Conservation (phyloP, 805 yeast genomes). For the Pichia thaimueangensis region DNA sequence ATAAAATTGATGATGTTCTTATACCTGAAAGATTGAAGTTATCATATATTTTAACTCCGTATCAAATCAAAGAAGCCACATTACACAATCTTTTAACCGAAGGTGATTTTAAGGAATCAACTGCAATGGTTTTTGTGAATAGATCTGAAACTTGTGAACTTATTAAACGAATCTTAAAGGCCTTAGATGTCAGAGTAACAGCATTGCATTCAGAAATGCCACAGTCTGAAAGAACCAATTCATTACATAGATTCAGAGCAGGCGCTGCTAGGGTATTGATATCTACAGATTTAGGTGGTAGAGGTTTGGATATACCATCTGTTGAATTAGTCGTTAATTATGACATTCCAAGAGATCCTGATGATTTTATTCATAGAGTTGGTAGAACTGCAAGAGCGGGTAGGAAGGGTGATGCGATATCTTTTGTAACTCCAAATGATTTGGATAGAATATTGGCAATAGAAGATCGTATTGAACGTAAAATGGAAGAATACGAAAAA, state of each 20-base stretch:
- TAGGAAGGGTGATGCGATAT: slow-evolving; percentile 72
- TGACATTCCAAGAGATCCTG: slow-evolving; percentile 79
- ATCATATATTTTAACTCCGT: slow-evolving; percentile 71
- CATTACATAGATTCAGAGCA: slow-evolving; percentile 88
- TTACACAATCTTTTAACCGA: slow-evolving; percentile 60
- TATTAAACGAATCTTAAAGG: slow-evolving; percentile 66
- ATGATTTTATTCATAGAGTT: slow-evolving; percentile 80
- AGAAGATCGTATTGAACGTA: slow-evolving; percentile 74
- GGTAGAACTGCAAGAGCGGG: slow-evolving; percentile 99
- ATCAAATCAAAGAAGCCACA: slow-evolving; percentile 86
- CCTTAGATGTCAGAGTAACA: slow-evolving; percentile 73
- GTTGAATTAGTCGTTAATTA: slow-evolving; percentile 74
- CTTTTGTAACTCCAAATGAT: slow-evolving; percentile 82
- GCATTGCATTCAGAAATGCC: slow-evolving; percentile 94
- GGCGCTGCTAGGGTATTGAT: slow-evolving; percentile 88
- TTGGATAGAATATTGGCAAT: slow-evolving; percentile 75
- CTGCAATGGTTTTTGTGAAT: slow-evolving; percentile 86
- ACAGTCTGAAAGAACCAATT: slow-evolving; percentile 83
- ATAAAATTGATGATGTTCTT: slow-evolving; percentile 65
- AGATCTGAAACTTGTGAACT: slow-evolving; percentile 87
- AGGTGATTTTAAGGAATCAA: slow-evolving; percentile 55
- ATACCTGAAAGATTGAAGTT: slow-evolving; percentile 69
- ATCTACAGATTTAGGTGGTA: slow-evolving; percentile 93
- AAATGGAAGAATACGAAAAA: slow-evolving; percentile 68
- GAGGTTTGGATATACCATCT: slow-evolving; percentile 80